Conservation (phyloP, 495 filamentous ascomycete species). For the Aspergillus bridgeri region DNA sequence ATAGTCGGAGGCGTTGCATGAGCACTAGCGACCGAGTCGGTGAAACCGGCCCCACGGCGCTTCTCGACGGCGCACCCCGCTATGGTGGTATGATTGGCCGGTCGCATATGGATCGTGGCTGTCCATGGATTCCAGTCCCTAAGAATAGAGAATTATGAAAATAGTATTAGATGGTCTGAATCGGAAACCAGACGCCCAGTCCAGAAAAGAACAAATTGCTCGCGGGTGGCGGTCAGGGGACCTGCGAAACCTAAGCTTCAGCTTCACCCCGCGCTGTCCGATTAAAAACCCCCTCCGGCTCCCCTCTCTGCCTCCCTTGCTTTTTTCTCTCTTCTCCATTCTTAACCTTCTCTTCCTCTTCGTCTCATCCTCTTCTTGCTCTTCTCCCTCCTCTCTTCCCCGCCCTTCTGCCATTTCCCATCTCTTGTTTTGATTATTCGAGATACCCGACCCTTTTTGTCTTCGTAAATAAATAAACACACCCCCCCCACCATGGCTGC, state of each 20-base stretch:
- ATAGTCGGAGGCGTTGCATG: background rate
- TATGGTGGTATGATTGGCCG: slow-evolving; percentile 5
- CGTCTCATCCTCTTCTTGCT: background rate
- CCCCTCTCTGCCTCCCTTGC: slow-evolving; percentile 2
- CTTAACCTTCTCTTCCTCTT: slow-evolving; percentile 1
- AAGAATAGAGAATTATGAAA: background rate
- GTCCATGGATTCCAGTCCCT: background rate
- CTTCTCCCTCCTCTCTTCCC: slow-evolving; percentile 5
- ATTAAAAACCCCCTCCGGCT: background rate
- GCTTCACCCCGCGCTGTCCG: slow-evolving; percentile 10
- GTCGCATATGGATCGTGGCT: background rate
- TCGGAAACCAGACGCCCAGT: background rate
- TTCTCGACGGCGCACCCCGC: background rate
- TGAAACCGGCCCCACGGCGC: slow-evolving; percentile 16
- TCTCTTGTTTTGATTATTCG: slow-evolving; percentile 5
- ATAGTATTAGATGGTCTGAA: background rate
- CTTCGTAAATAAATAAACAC: background rate
- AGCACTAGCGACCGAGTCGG: background rate
- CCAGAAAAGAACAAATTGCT: background rate
- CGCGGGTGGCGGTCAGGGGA: background rate
- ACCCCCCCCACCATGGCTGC: slow-evolving; percentile 35
- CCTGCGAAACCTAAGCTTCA: background rate
- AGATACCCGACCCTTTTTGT: background rate
- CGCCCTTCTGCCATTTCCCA: slow-evolving; percentile 10
- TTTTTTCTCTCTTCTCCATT: slow-evolving; percentile 2